A percentile compares a stretch with the other conserved stretches of the same genome.
Conservation (phyloP, 257 asterid species). For the Linderniella brevidens region DNA sequence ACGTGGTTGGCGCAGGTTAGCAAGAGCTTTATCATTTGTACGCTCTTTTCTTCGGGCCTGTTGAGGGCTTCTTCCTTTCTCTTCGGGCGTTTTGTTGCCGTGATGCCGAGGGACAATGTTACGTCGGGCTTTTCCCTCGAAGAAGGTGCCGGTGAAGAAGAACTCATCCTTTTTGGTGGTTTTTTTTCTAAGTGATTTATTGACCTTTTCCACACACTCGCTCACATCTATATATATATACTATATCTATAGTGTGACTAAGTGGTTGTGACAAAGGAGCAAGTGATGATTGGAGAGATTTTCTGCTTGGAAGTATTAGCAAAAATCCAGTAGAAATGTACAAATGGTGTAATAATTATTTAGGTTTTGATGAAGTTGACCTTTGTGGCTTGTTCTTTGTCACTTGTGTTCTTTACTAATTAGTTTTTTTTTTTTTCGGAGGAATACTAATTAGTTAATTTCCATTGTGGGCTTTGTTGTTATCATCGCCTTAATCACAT, state of each 20-base stretch:
- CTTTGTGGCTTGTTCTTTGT: no score
- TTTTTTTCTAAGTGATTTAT: background rate
- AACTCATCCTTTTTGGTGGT: constrained; percentile 14
- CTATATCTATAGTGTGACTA: background rate
- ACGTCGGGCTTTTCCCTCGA: constrained; percentile 17
- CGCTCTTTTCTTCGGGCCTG: constrained; percentile 25
- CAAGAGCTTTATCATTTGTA: constrained; percentile 31
- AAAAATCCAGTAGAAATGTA: no score
- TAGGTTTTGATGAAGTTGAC: no score
- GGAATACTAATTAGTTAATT: no score
- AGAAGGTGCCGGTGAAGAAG: constrained; percentile 16
- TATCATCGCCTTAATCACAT: no score
- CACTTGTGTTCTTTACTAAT: no score
- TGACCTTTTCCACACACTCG: no score
- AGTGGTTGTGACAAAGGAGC: background rate
- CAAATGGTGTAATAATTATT: no score
- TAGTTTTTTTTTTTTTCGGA: no score
- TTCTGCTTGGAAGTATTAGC: no score
- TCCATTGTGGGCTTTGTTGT: no score
- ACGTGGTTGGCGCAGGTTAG: constrained; percentile 31
- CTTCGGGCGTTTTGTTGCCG: background rate
- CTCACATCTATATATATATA: no score
- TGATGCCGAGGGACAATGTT: constrained; percentile 18
- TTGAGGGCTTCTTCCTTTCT: constrained; percentile 4
- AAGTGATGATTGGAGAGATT: background rate